Evolutionary conservation across 1,139 yeast genomes (phyloP).

Genomic region (Yamadazyma epiphylla): DNA sequence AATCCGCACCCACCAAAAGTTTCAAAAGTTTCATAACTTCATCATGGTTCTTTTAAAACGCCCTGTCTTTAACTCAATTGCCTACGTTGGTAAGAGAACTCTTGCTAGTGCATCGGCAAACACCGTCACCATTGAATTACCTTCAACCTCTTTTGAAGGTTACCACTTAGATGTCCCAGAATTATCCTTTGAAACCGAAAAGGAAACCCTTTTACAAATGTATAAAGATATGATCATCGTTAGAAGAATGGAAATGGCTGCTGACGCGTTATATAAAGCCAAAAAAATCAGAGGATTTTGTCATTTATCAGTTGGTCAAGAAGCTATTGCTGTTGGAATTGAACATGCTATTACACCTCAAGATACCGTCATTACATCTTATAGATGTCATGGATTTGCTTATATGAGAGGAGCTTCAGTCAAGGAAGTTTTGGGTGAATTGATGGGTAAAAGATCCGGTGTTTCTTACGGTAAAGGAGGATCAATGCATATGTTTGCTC

Average conservation of each 20-base stretch:
- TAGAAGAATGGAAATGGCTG: constrained; percentile 98
- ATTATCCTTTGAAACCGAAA: constrained; percentile 71
- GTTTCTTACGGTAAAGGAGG: constrained; percentile 98
- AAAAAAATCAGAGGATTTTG: constrained; percentile 98
- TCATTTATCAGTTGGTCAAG: constrained; percentile 98
- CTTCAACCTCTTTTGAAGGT: constrained; percentile 75
- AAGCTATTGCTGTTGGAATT: constrained; percentile 97
- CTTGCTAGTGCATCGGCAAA: constrained; percentile 35
- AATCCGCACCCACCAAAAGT: no score
- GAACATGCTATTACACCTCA: constrained; percentile 84
- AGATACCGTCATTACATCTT: constrained; percentile 92
- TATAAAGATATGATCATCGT: constrained; percentile 93
- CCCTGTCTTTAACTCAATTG: constrained; percentile 8
- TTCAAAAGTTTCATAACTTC: no score
- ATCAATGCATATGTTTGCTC: constrained; percentile 97
- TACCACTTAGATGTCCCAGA: constrained; percentile 77
- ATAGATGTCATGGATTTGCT: constrained; percentile 98
- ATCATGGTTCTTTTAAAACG: no score
- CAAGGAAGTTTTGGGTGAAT: constrained; percentile 85
- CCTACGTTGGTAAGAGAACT: constrained; percentile 21
- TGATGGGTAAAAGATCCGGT: constrained; percentile 95
- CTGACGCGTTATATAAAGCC: constrained; percentile 97
- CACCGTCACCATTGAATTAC: constrained; percentile 55
- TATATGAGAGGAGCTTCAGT: constrained; percentile 94
- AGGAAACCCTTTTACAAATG: constrained; percentile 80